Evolutionary conservation across 2,329 filamentous ascomycete genomes (phyloP), one percentile per base, ranked within the genome.

Genomic region (Penicillium sp.): DNA sequence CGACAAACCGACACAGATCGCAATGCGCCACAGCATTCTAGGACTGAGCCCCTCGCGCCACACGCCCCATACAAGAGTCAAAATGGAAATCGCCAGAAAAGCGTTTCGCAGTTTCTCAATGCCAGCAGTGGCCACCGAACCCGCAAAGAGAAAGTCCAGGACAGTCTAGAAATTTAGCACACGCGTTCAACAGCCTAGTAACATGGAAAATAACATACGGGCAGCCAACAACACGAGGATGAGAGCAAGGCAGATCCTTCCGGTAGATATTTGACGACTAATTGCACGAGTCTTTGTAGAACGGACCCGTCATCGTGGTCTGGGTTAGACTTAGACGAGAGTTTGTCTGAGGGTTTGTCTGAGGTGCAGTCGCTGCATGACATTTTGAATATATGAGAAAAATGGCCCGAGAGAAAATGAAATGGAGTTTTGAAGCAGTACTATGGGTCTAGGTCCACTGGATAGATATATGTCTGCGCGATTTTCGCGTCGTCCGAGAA

Each of bases 211-310:
- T 2, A 12, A 31, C 41, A 22, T 51, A 57, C 54, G 19, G 54
- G 54, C 22, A 57, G 19, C 54, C 54, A 57, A 29, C 53, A 55
- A 31, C 54, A 51, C 3, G 54, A 52, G 34, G 12, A 47, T 1
- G 51, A 55, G 19, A 58, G 41, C 22, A 57, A 40, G 10, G 56
- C 56, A 5, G 48, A 55, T 24, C 53, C 54, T 28, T 57, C 56
- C 5, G 54, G 56, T 22, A 57, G n/a, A 33, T 46, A 45, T 3
- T n/a, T 34, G 21, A 39, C 13, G 29, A 31, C 8, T 40, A 28
- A 15, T 3, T 39, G 48, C 17, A 40, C 5, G 2, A 31, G 32
- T 21, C 26, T 31, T 48, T 19, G 47, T 19, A 28, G 13, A 39
- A 19, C n/a, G 3, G 32, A 13, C 1, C 9, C 22, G 8, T 40